Conservation (phyloP, 2,329 filamentous ascomycete genomes). For the Incumbomyces lentus region DNA sequence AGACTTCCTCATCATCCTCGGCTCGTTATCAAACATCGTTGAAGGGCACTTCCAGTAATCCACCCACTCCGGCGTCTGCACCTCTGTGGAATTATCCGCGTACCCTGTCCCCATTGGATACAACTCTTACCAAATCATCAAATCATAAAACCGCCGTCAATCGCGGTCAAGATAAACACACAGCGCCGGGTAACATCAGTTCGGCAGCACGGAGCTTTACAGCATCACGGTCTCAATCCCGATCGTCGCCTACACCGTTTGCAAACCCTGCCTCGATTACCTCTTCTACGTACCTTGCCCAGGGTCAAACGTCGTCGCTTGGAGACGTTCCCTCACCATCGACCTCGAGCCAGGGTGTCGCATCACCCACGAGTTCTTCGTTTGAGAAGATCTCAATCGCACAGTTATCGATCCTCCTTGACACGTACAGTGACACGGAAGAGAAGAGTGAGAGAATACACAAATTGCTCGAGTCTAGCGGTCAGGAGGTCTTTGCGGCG, state of each 20-base stretch:
- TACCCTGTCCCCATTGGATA: slow-evolving; percentile 40
- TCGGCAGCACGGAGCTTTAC: slow-evolving; percentile 7
- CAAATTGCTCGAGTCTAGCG: slow-evolving; percentile 94
- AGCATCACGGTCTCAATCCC: neutral
- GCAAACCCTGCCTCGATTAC: neutral
- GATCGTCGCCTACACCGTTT: neutral
- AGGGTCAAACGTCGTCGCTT: no score
- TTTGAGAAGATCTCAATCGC: slow-evolving; percentile 90
- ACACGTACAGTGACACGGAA: slow-evolving; percentile 90
- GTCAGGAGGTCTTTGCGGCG: slow-evolving; percentile 96
- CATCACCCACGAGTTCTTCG: slow-evolving; percentile 45
- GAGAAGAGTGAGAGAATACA: slow-evolving; percentile 83
- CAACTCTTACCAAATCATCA: slow-evolving; percentile 44
- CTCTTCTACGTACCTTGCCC: neutral
- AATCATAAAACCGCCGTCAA: slow-evolving; percentile 44
- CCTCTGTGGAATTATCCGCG: slow-evolving; percentile 17
- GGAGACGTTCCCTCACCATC: neutral
- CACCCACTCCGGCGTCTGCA: no score
- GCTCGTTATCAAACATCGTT: slow-evolving; percentile 9
- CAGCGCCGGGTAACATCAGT: slow-evolving; percentile 10
- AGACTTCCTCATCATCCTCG: slow-evolving; percentile 12
- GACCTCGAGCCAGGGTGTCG: slow-evolving; percentile 28
- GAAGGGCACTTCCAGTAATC: neutral
- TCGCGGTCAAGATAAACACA: slow-evolving; percentile 35
- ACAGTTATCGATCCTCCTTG: slow-evolving; percentile 87